These are phyloP conservation scores for Carpinus viminea DNA, from an alignment of 306 rosid species.

Conservation along the genomic window DNA sequence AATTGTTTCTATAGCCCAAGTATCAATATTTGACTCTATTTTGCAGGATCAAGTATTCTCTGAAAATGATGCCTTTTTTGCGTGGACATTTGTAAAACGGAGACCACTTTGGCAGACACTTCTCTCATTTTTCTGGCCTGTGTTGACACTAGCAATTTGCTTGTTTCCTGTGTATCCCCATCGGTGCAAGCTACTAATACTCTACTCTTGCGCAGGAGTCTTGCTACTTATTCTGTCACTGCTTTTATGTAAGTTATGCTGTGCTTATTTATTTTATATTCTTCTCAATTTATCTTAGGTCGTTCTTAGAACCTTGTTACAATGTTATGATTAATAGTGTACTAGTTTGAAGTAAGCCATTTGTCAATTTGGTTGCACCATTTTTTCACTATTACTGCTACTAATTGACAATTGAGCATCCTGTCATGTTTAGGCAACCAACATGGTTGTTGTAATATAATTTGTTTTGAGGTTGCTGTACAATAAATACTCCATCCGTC, in stretches of 20 bases:
- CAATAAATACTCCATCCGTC: neutral
- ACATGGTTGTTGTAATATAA: neutral
- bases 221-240: conserved; percentile 80
- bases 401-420: neutral
- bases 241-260: conserved; percentile 68
- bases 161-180: conserved; percentile 98
- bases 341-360: neutral
- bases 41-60: conserved; percentile 90
- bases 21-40: conserved; percentile 37
- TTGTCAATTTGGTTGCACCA: neutral
- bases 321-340: neutral
- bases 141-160: conserved; percentile 93
- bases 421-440: neutral
- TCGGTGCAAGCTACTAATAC: conserved; percentile 86
- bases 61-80: conserved; percentile 93
- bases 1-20: conserved; percentile 18
- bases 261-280: conserved; percentile 18
- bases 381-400: neutral
- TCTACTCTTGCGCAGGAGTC: conserved; percentile 93
- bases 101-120: conserved; percentile 99
- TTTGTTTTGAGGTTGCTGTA: neutral
- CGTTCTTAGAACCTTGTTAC: conserved; percentile 8
- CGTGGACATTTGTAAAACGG: conserved; percentile 93
- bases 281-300: conserved; percentile 7
- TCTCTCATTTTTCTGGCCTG: conserved; percentile 97